Evolutionary conservation across 2,329 filamentous ascomycete species (phyloP).

Genomic region (Leptosphaerulina australis): DNA sequence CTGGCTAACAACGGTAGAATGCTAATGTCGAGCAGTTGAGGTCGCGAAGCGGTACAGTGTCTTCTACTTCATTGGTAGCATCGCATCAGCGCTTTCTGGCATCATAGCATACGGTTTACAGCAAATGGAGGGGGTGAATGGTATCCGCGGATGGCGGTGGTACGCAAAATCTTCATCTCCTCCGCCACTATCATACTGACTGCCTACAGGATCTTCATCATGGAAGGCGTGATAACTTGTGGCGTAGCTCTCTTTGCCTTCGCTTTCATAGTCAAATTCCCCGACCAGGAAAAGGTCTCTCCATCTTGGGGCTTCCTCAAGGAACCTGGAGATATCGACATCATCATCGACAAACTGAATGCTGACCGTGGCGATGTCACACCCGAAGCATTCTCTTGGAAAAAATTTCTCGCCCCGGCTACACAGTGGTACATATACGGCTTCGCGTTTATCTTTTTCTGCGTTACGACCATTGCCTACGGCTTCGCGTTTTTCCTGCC

Average conservation of each 20-base stretch:
- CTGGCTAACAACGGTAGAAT: neutral
- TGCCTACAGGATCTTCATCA: slow-evolving; percentile 31
- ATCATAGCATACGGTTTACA: slow-evolving; percentile 33
- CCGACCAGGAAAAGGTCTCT: slow-evolving; percentile 28
- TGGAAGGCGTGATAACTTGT: slow-evolving; percentile 32
- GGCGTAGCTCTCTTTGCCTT: slow-evolving; percentile 29
- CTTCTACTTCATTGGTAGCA: slow-evolving; percentile 34
- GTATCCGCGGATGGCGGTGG: slow-evolving; percentile 33
- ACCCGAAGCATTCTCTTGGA: slow-evolving; percentile 28
- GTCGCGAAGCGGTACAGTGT: slow-evolving; percentile 32
- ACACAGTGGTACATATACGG: slow-evolving; percentile 36
- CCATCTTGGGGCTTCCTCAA: slow-evolving; percentile 30
- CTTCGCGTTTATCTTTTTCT: slow-evolving; percentile 29
- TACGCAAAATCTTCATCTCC: neutral
- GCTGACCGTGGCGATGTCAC: slow-evolving; percentile 30
- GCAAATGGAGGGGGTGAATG: slow-evolving; percentile 31
- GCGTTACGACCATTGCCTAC: slow-evolving; percentile 31
- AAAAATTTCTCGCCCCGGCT: slow-evolving; percentile 29
- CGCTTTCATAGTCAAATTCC: slow-evolving; percentile 33
- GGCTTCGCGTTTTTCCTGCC: slow-evolving; percentile 33
- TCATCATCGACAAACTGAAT: slow-evolving; percentile 31
- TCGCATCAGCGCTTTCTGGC: slow-evolving; percentile 31
- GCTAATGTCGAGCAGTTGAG: slow-evolving; percentile 22
- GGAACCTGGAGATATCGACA: slow-evolving; percentile 24
- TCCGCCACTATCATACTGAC: neutral